Conservation (phyloP, 192 early-diverging fungal genomes). For the Thoreauomyces humboldtii region DNA sequence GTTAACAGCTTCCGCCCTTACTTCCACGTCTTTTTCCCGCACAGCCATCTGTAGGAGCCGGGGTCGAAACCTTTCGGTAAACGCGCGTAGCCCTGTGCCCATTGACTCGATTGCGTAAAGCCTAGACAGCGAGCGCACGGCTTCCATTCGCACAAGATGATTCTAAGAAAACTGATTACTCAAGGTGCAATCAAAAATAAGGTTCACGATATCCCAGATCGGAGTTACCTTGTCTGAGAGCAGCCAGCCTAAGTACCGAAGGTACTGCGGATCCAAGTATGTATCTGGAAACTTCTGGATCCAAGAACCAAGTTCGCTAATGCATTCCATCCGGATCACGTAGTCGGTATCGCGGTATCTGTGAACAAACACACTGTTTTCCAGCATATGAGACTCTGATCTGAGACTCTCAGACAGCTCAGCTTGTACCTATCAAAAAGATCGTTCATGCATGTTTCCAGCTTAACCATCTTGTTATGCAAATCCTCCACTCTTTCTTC, state of each 20-base stretch:
- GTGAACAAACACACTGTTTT: conserved; percentile 86
- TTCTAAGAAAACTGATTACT: too few species aligned
- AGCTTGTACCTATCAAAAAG: conserved; percentile 80
- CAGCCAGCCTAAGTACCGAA: conserved; percentile 85
- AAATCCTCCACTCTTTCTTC: conserved; percentile 45
- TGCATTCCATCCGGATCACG: conserved; percentile 78
- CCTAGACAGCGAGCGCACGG: conserved; percentile 60
- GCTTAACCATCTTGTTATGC: conserved; percentile 52
- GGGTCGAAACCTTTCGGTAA: conserved; percentile 66
- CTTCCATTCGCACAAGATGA: conserved; percentile 71
- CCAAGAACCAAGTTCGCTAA: conserved; percentile 78
- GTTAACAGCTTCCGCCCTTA: conserved; percentile 47
- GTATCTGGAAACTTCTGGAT: conserved; percentile 63
- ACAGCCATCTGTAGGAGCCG: conserved; percentile 77
- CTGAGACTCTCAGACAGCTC: too few species aligned
- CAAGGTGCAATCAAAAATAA: too few species aligned
- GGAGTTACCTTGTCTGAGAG: conserved; percentile 68
- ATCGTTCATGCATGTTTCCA: conserved; percentile 63
- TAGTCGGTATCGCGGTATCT: conserved; percentile 87
- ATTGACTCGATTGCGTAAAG: conserved; percentile 58
- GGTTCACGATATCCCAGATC: too few species aligned
- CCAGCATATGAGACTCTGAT: too few species aligned
- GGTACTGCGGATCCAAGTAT: conserved; percentile 72
- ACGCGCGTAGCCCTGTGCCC: conserved; percentile 52
- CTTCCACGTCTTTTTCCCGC: conserved; percentile 54